Evolutionary conservation across 805 yeast genomes (phyloP).

Genomic region (Maudiozyma barnettii): DNA sequence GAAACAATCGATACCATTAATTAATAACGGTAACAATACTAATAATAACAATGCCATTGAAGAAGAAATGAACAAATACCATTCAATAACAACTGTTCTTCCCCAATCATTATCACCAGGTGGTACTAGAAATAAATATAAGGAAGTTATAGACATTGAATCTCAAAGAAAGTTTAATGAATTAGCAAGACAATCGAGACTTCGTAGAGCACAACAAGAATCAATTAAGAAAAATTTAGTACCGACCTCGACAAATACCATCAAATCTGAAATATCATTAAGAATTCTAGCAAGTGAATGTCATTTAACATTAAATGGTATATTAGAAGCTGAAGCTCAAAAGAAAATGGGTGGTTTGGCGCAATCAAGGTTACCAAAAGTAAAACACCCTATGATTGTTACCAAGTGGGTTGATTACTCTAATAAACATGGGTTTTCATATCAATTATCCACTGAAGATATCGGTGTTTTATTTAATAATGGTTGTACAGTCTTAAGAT

Average conservation of each 20-base stretch:
- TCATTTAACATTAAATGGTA: conserved; percentile 37
- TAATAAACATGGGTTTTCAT: conserved; percentile 89
- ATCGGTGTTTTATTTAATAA: conserved; percentile 87
- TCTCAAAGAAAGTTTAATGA: conserved; percentile 28
- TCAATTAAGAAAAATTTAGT: conserved; percentile 22
- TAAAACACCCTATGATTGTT: conserved; percentile 52
- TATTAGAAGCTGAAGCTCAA: conserved; percentile 37
- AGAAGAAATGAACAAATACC: neutral
- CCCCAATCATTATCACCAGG: conserved; percentile 92
- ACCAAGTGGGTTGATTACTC: conserved; percentile 98
- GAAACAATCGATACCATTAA: conserved; percentile 1
- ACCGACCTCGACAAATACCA: conserved; percentile 30
- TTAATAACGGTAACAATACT: conserved; percentile 1
- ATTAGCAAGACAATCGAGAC: conserved; percentile 28
- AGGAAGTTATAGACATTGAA: conserved; percentile 46
- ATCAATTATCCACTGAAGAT: conserved; percentile 80
- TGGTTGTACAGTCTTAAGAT: conserved; percentile 69
- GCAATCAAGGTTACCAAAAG: conserved; percentile 23
- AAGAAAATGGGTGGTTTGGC: conserved; percentile 33
- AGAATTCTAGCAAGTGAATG: conserved; percentile 38
- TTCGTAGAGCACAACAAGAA: conserved; percentile 29
- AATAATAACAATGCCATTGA: neutral
- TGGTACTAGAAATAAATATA: conserved; percentile 78
- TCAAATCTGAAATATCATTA: conserved; percentile 31
- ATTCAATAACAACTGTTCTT: conserved; percentile 39